A percentile compares a stretch with the other conserved stretches of the same genome.
These are phyloP conservation scores for Ilex paraguariensis DNA, from an alignment of 305 asterid species.

Conservation along the genomic window DNA sequence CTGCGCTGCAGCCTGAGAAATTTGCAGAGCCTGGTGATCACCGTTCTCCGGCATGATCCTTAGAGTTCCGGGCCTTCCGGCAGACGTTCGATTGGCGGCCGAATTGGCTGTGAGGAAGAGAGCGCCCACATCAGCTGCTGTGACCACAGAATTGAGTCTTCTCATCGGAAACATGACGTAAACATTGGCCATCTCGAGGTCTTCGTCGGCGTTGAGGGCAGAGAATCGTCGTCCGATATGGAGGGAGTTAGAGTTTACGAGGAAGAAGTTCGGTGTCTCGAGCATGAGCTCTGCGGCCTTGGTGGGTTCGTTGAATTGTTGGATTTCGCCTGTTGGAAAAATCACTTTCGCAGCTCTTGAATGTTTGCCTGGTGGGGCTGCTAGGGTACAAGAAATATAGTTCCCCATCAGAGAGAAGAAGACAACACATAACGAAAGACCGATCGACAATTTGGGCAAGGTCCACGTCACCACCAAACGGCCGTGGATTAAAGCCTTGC, in stretches of 20 bases:
- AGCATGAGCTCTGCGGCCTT: conserved; percentile 63
- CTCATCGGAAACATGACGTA: conserved; percentile 38
- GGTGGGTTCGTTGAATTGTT: conserved; percentile 25
- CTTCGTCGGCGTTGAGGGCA: conserved; percentile 44
- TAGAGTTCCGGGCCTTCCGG: conserved; percentile 5
- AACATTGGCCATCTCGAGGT: conserved; percentile 33
- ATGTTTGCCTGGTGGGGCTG: conserved; percentile 17
- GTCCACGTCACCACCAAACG: no score
- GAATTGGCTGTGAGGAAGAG: conserved; percentile 34
- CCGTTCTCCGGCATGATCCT: conserved; percentile 29
- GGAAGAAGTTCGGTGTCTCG: conserved; percentile 42
- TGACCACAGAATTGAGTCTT: conserved; percentile 31
- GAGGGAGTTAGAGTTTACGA: conserved; percentile 30
- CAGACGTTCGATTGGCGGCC: conserved; percentile 24
- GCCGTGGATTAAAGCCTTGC: no score
- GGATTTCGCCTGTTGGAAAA: conserved; percentile 42
- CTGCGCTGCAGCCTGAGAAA: background rate
- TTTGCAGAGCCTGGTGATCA: background rate
- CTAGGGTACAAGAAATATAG: conserved; percentile 28
- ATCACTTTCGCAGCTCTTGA: conserved; percentile 40
- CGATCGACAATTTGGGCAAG: no score
- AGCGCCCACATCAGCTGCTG: conserved; percentile 36
- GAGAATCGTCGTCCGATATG: conserved; percentile 29
- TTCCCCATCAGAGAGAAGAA: conserved; percentile 24
- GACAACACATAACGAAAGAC: no score